These are phyloP conservation scores for Rubia balearica DNA, from an alignment of 305 asterid genomes.

Conservation along the genomic window DNA sequence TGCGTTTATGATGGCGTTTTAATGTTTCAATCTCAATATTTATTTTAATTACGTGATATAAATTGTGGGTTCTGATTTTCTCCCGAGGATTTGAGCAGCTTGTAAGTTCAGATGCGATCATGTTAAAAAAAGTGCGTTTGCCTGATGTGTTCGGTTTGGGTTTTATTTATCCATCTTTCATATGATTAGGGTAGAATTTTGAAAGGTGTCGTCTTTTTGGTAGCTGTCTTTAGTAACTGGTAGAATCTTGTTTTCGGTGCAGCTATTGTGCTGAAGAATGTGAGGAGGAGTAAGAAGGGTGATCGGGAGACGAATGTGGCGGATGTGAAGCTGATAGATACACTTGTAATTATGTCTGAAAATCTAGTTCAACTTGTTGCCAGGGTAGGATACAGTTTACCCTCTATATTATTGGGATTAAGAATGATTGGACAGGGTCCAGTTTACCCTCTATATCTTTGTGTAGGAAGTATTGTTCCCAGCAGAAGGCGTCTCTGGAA, in stretches of 20 bases:
- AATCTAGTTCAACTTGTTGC: conserved; percentile 87
- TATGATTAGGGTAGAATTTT: not conserved
- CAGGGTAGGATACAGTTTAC: conserved; percentile 39
- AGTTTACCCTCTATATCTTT: not conserved
- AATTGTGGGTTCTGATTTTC: conserved; percentile 13
- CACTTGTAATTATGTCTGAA: conserved; percentile 53
- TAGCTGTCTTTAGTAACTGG: not conserved
- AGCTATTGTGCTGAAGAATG: conserved; percentile 85
- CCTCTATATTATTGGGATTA: conserved; percentile 9
- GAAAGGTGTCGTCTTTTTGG: conserved; percentile 13
- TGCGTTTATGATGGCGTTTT: not conserved
- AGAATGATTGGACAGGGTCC: not conserved
- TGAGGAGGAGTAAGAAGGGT: conserved; percentile 69
- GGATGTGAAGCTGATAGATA: conserved; percentile 51
- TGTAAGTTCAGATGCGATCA: conserved; percentile 16
- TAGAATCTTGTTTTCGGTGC: not conserved
- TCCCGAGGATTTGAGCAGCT: conserved; percentile 4
- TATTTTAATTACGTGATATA: conserved; percentile 3
- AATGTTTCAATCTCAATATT: conserved; percentile 3
- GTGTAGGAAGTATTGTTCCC: conserved; percentile 49
- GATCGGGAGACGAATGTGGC: conserved; percentile 40
- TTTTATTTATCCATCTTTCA: not conserved
- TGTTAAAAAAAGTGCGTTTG: not conserved
- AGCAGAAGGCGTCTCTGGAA: conserved; percentile 41
- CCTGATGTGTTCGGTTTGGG: not conserved